Percentiles rank a stretch among this genome's conserved stretches.
Evolutionary conservation across 2,329 filamentous ascomycete genomes (phyloP).

Genomic region (Colletotrichum sp.): DNA sequence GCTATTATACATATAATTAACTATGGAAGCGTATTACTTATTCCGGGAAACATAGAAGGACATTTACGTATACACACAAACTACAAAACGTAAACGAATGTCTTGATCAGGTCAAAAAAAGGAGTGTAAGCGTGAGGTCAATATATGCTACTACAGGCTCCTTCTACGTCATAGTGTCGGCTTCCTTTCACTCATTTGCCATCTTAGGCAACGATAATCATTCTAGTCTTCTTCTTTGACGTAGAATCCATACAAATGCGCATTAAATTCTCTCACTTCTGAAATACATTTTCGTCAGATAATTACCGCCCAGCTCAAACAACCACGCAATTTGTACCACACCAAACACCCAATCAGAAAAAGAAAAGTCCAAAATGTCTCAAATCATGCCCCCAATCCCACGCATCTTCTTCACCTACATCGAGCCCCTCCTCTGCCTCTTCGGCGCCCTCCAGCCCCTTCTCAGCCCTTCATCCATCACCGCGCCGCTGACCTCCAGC

Average conservation of each 20-base stretch:
- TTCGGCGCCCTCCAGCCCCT: background rate
- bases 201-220: background rate
- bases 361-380: background rate
- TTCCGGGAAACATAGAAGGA: background rate
- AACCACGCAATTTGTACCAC: background rate
- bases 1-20: no score
- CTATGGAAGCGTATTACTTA: background rate
- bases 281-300: background rate
- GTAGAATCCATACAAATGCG: background rate
- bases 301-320: background rate
- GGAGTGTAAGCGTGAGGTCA: background rate
- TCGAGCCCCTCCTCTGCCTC: background rate
- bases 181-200: background rate
- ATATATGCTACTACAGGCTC: background rate
- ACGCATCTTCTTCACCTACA: background rate
- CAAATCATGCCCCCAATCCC: background rate
- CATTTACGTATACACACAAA: background rate
- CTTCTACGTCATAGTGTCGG: background rate
- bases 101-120: background rate
- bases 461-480: background rate
- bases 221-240: background rate
- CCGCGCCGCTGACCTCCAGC: background rate
- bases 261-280: background rate
- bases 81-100: background rate
- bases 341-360: background rate